Evolutionary conservation across 2,329 filamentous ascomycete genomes (phyloP), one percentile per base, ranked within the genome.

Genomic region (Beauveria brongniartii): DNA sequence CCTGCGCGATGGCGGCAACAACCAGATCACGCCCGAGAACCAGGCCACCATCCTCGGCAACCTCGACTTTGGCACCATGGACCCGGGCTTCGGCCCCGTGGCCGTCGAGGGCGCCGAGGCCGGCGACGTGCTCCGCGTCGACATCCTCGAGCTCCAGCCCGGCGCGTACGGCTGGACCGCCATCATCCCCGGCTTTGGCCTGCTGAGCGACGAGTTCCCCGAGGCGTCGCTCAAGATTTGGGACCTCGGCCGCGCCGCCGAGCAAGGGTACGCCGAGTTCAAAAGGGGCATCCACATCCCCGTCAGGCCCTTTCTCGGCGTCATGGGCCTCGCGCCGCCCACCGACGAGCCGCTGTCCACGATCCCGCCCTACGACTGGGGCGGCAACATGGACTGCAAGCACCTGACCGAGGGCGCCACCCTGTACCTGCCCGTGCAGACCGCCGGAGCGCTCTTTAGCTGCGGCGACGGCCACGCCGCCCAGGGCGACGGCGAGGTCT

Each of bases 341-440:
- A 71, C 69, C 12, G 70, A 73, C 24, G 78, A 75, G 28, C 75
- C 80, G 51, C 75, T 80, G 56, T 73, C 73, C 28, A 82, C 77
- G 3, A 78, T 83, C 20, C 80, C 80, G 26, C 80, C 80, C 1
- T 77, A 77, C 54, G 72, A 77, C 28, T 78, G 75, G 3, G 80
- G 81, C 53, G 80, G 80, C n/a, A 83, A 83, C 65, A 74, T 83
- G 53, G 81, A 83, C 67, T 81, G 79, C 63, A 77, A 77, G 47
- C 75, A 82, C 63, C 66, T 82, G 37, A 77, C 74, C 5, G 69
- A 72, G 3, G 80, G 80, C 0, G 73, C 77, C 0, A 74, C 70
- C 5, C 70, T 83, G 22, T 81, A 77, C 65, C 72, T 82, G 1
- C 80, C 80, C 16, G 75, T 82, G 14, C 74, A 80, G 65, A 76